Percentiles rank a stretch among this genome's conserved stretches.
Conservation (phyloP, 2,329 filamentous ascomycete species). For the Clarireedia paspali region DNA sequence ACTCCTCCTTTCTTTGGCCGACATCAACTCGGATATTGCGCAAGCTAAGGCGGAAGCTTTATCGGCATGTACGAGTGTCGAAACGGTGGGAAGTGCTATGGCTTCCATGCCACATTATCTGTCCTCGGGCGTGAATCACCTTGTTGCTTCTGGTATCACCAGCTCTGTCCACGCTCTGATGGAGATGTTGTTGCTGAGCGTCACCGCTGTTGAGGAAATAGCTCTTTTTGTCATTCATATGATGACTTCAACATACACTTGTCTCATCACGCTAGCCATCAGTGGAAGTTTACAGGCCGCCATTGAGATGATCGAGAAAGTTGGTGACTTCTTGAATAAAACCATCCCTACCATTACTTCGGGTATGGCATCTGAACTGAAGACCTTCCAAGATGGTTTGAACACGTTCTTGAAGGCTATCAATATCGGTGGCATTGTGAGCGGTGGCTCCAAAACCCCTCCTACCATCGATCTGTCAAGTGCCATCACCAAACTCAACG, state of each 20-base stretch:
- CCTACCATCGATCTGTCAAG: conserved; percentile 58
- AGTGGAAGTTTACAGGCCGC: conserved; percentile 70
- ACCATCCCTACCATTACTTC: conserved; percentile 37
- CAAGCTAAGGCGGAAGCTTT: conserved; percentile 76
- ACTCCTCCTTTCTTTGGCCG: conserved; percentile 66
- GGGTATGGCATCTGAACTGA: conserved; percentile 41
- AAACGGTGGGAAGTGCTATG: conserved; percentile 89
- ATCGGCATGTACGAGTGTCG: conserved; percentile 83
- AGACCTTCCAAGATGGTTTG: conserved; percentile 49
- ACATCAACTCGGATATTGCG: conserved; percentile 65
- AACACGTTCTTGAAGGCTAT: conserved; percentile 49
- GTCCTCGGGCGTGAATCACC: conserved; percentile 76
- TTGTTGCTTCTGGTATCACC: conserved; percentile 74
- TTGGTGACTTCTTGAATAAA: conserved; percentile 52
- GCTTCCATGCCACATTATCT: conserved; percentile 98
- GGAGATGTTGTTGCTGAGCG: conserved; percentile 65
- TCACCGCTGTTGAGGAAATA: conserved; percentile 79
- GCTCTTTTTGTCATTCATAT: conserved; percentile 90
- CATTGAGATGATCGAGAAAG: conserved; percentile 52
- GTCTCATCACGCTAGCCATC: conserved; percentile 77
- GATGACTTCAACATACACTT: conserved; percentile 82
- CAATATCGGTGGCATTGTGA: conserved; percentile 37
- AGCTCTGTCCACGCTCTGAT: conserved; percentile 74
- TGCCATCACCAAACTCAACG: conserved; percentile 58
- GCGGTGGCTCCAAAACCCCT: conserved; percentile 29